Evolutionary conservation across 805 yeast genomes (phyloP).

Genomic region (Yamadazyma paraphyllophila): DNA sequence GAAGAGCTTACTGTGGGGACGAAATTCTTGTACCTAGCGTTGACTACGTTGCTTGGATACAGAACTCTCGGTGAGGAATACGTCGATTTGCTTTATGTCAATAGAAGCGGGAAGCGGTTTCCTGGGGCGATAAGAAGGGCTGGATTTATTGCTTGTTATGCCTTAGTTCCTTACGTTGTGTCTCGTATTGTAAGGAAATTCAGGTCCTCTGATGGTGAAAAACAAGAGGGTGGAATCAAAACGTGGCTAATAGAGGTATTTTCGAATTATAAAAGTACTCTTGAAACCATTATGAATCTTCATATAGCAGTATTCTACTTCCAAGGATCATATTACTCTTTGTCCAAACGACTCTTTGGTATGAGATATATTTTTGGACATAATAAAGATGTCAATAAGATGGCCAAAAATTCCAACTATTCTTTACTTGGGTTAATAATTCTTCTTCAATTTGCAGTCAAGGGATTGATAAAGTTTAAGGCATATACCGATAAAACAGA

Average conservation of each 20-base stretch:
- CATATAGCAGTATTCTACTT: constrained; percentile 84
- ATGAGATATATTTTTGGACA: constrained; percentile 77
- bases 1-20: constrained; percentile 59
- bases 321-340: constrained; percentile 74
- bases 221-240: constrained; percentile 4
- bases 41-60: constrained; percentile 74
- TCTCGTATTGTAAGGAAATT: constrained; percentile 28
- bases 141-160: constrained; percentile 59
- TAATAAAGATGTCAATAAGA: constrained; percentile 41
- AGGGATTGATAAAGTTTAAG: constrained; percentile 35
- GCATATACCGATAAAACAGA: constrained; percentile 20
- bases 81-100: constrained; percentile 73
- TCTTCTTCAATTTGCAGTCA: constrained; percentile 50
- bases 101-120: constrained; percentile 47
- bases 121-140: constrained; percentile 48
- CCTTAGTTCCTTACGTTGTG: constrained; percentile 59
- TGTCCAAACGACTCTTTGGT: constrained; percentile 76
- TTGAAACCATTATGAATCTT: constrained; percentile 58
- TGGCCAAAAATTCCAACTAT: constrained; percentile 57
- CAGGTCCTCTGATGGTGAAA: constrained; percentile 13
- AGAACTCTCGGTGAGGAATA: constrained; percentile 94
- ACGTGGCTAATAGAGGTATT: constrained; percentile 21
- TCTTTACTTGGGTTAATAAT: constrained; percentile 70
- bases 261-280: constrained; percentile 42
- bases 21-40: constrained; percentile 59